Evolutionary conservation across 352 stramenopile species (phyloP).

Genomic region (Globisporangium middletonii): DNA sequence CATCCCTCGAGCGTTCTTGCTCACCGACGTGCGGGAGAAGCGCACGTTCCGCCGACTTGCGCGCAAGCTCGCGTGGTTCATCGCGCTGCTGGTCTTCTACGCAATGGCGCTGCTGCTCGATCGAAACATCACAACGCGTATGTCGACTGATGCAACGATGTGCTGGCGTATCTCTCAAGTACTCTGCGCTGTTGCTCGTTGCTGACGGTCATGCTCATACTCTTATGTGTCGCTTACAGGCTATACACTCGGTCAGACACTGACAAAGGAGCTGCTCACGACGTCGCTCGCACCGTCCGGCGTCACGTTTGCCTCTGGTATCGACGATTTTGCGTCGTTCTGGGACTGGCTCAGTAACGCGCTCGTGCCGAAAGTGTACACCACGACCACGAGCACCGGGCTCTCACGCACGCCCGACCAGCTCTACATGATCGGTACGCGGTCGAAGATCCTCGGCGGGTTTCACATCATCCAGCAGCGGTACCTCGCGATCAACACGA

Average conservation of each 20-base stretch:
- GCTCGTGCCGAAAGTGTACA: conserved; percentile 42
- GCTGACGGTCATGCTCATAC: not conserved
- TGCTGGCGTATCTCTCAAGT: not conserved
- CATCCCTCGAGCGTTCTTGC: conserved; percentile 46
- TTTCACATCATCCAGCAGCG: conserved; percentile 57
- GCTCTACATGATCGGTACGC: conserved; percentile 49
- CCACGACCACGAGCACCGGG: conserved; percentile 20
- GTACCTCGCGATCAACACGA: conserved; percentile 46
- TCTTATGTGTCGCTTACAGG: not conserved
- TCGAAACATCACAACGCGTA: conserved; percentile 60
- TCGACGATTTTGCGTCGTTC: conserved; percentile 35
- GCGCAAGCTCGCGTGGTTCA: conserved; percentile 50
- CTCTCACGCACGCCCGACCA: conserved; percentile 11
- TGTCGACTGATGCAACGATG: conserved; percentile 2
- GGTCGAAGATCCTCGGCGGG: conserved; percentile 53
- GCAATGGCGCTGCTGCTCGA: conserved; percentile 44
- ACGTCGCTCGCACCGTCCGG: conserved; percentile 28
- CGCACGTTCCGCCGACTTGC: conserved; percentile 55
- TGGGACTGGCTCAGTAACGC: conserved; percentile 63
- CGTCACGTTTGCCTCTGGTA: conserved; percentile 28
- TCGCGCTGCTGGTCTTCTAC: conserved; percentile 56
- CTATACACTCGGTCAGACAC: conserved; percentile 27
- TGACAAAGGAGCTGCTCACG: conserved; percentile 41
- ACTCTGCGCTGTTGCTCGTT: not conserved
- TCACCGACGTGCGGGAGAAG: conserved; percentile 59